Conservation (phyloP, 148 eudicot genomes). For the Fagopyrum homotropicum region DNA sequence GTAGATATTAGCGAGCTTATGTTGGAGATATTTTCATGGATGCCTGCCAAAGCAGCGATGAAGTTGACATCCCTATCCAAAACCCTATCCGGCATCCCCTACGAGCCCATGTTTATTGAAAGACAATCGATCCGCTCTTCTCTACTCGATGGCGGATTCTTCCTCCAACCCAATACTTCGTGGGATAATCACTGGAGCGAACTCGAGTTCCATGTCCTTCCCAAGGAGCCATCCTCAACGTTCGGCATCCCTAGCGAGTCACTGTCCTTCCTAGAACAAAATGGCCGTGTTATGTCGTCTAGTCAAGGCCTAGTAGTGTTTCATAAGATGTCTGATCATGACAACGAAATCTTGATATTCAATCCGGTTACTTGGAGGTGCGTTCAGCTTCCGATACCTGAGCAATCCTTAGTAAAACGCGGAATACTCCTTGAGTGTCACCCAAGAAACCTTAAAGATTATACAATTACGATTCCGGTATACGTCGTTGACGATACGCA, state of each 20-base stretch:
- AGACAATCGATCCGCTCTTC: not conserved
- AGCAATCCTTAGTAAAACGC: not conserved
- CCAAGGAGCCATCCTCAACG: not conserved
- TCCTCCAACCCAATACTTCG: not conserved
- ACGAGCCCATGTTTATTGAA: not conserved
- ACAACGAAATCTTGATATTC: not conserved
- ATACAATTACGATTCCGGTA: not conserved
- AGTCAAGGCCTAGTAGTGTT: not conserved
- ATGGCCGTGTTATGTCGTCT: not conserved
- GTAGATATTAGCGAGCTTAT: not conserved
- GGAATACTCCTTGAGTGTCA: not conserved
- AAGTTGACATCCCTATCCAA: not conserved
- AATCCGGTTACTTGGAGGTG: not conserved
- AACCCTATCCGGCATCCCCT: not conserved
- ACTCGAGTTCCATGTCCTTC: constrained; percentile 2
- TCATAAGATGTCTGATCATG: not conserved
- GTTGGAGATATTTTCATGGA: not conserved
- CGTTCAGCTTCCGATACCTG: not conserved
- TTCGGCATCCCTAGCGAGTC: not conserved
- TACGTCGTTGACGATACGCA: not conserved
- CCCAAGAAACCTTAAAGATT: not conserved
- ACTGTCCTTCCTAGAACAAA: not conserved
- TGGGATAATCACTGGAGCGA: no score
- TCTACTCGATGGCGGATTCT: not conserved
- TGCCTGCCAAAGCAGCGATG: not conserved